A percentile compares a stretch with the other conserved stretches of the same genome.
Evolutionary conservation across 2,329 filamentous ascomycete species (phyloP).

Genomic region (Raffaelea albimanens): DNA sequence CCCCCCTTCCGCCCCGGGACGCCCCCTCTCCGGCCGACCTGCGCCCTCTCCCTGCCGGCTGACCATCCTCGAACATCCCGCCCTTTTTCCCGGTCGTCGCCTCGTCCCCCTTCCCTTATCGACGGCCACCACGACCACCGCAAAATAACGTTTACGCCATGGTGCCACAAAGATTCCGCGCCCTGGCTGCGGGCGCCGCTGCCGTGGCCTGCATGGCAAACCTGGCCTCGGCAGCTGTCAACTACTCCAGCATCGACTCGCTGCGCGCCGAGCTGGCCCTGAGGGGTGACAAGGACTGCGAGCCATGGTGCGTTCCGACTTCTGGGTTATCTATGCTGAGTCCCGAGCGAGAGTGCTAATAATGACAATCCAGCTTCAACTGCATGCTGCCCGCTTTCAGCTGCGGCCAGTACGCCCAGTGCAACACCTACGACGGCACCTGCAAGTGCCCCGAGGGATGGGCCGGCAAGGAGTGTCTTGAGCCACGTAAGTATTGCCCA

Average conservation of each 20-base stretch:
- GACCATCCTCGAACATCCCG: too few relatives aligned
- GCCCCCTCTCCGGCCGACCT: neutral
- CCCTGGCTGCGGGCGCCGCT: constrained; percentile 30
- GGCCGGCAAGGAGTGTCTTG: constrained; percentile 85
- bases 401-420: constrained; percentile 83
- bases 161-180: constrained; percentile 27
- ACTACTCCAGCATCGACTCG: constrained; percentile 52
- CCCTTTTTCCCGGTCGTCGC: neutral
- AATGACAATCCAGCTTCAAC: constrained; percentile 64
- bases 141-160: constrained; percentile 25
- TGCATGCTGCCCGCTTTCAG: constrained; percentile 88
- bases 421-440: constrained; percentile 84
- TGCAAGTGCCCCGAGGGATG: constrained; percentile 89
- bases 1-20: too few relatives aligned
- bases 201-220: constrained; percentile 23
- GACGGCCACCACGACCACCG: too few relatives aligned
- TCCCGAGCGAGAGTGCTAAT: too few relatives aligned
- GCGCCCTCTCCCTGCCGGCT: neutral
- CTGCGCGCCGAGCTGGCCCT: constrained; percentile 58
- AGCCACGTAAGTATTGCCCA: constrained; percentile 49
- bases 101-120: constrained; percentile 12
- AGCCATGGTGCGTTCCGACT: constrained; percentile 63
- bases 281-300: constrained; percentile 65
- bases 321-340: too few relatives aligned
- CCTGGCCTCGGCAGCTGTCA: constrained; percentile 31